phyloP scores from a whole-genome alignment of 805 yeast species.

The Cyberlindnera petersonii region DNA sequence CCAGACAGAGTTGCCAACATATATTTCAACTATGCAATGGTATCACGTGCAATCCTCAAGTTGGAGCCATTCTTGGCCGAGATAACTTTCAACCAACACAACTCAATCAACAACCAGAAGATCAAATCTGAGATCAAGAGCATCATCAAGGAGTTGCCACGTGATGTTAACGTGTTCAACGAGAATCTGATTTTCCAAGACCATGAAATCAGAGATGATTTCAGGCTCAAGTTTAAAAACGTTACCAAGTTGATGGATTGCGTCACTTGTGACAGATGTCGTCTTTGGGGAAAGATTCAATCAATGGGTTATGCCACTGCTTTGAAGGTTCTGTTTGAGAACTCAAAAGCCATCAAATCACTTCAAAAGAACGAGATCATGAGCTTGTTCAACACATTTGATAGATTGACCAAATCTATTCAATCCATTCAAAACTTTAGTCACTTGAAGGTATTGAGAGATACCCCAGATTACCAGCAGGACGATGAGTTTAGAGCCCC shows the following conservation, averaged over 20 bases:
- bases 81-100: slow-evolving; percentile 43
- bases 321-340: slow-evolving; percentile 80
- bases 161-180: slow-evolving; percentile 38
- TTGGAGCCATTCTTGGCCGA: slow-evolving; percentile 49
- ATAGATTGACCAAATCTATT: slow-evolving; percentile 82
- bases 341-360: slow-evolving; percentile 45
- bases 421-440: slow-evolving; percentile 72
- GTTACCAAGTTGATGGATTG: slow-evolving; percentile 95
- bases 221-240: slow-evolving; percentile 79
- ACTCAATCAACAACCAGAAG: slow-evolving; percentile 38
- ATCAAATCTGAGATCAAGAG: slow-evolving; percentile 41
- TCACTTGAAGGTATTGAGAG: slow-evolving; percentile 36
- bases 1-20: slow-evolving; percentile 88
- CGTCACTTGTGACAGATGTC: slow-evolving; percentile 96
- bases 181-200: slow-evolving; percentile 49
- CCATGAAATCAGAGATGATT: slow-evolving; percentile 73
- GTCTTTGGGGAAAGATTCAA: slow-evolving; percentile 97
- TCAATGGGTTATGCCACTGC: slow-evolving; percentile 98
- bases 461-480: slow-evolving; percentile 6
- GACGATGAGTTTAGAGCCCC: slow-evolving; percentile 5
- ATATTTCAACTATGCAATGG: slow-evolving; percentile 87
- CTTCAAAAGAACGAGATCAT: slow-evolving; percentile 80
- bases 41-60: slow-evolving; percentile 77
- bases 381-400: slow-evolving; percentile 88
- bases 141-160: slow-evolving; percentile 22